Evolutionary conservation across 169 alveolate genomes (phyloP).

Genomic region (Eimeria zaria): DNA sequence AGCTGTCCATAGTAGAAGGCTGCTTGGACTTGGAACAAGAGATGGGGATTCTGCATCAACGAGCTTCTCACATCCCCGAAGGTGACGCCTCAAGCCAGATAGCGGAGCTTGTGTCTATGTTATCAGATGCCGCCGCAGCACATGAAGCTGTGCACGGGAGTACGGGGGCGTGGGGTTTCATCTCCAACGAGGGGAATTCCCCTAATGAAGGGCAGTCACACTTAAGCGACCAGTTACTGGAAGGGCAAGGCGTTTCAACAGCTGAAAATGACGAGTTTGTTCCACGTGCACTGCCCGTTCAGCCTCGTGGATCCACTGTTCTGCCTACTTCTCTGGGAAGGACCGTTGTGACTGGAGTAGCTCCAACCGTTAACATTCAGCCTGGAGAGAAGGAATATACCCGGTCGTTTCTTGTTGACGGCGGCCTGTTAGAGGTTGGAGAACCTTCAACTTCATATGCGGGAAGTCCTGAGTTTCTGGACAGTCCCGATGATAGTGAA

Average conservation of each 20-base stretch:
- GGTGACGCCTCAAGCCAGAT: background rate
- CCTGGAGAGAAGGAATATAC: background rate
- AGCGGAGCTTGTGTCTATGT: background rate
- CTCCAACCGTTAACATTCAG: background rate
- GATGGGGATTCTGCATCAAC: background rate
- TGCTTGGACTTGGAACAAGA: background rate
- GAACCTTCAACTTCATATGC: background rate
- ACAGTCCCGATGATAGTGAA: too few species aligned
- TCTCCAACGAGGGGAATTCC: background rate
- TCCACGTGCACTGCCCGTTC: background rate
- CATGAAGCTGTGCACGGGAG: background rate
- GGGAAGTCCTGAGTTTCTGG: background rate
- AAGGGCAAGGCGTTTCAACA: background rate
- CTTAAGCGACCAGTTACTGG: background rate
- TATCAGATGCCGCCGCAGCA: background rate
- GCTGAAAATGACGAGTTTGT: background rate
- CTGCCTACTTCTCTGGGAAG: background rate
- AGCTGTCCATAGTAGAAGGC: background rate
- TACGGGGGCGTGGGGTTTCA: background rate
- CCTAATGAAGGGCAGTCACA: background rate
- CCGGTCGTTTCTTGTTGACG: background rate
- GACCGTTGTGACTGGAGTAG: background rate
- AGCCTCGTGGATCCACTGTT: background rate
- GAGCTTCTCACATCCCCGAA: background rate
- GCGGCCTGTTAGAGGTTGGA: background rate